Base-by-base conservation (phyloP, 1,139 yeast genomes). In the Yamadazyma spencermartinsiae region DNA sequence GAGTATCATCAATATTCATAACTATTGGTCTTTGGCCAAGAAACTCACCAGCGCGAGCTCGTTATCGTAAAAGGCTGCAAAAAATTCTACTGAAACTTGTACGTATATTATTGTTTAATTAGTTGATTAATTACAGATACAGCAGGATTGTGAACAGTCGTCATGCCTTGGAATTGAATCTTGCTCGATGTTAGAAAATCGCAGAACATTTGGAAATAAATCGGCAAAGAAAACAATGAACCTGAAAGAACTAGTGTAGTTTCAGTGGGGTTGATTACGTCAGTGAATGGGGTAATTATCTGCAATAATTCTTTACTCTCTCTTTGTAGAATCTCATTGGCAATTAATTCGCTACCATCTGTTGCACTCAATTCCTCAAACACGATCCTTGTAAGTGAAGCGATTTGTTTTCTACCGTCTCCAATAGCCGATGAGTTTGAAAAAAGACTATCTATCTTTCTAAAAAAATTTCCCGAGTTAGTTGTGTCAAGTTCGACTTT, bases 211-310 rank as follows among this genome's bases (percentile, higher is more conserved):
- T 27, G 14, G 11, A 23, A 30, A 21, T 40, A 40, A 3, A 8
- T 11, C 9, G 28, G 14, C 13, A 37, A 31, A 2, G 37, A 31
- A 16, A 40, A 35, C 16, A 40, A 25, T 4, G 43, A 27, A 4
- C 43, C 43, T 2, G 36, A 30, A 15, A 40, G 23, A 6, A 40
- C 21, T 29, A 40, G 28, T 4, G 38, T 37, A n/a, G 36, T 34
- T 6, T 34, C 18, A 9, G 10, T 10, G 2, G 24, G 12, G n/a
- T 40, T 26, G 7, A 40, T 27, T 9, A 28, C n/a, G 3, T 34
- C 17, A 7, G 14, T 11, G 15, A 40, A 37, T 3, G 41, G 38
- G 9, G 3, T 11, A n/a, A 40, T 17, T 6, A 37, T 4, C 4
- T 40, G 34, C n/a, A 14, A n/a, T 3, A 40, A 16, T 4, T 25